Percentiles rank a stretch among this genome's conserved stretches.
Evolutionary conservation across 805 yeast species (phyloP).

Genomic region (Suhomyces tanzawaensis): DNA sequence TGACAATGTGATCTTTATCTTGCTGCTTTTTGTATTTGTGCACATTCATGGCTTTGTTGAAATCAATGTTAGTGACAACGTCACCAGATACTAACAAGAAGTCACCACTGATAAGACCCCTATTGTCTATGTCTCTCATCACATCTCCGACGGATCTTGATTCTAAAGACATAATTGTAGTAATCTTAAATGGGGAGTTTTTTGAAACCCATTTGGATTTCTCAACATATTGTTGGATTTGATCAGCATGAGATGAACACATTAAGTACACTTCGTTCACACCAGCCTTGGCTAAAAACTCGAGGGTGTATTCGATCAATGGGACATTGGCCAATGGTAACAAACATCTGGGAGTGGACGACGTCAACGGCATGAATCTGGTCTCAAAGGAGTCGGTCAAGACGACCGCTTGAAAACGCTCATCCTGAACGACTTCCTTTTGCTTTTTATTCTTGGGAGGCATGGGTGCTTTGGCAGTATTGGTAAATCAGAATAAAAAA

Average conservation of each 20-base stretch:
- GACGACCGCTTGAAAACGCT: conserved; percentile 88
- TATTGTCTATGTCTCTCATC: conserved; percentile 89
- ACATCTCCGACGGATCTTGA: conserved; percentile 94
- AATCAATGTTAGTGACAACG: conserved; percentile 88
- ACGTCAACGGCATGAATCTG: conserved; percentile 88
- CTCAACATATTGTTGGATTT: conserved; percentile 78
- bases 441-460: conserved; percentile 51
- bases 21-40: conserved; percentile 68
- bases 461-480: conserved; percentile 26
- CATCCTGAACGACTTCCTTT: conserved; percentile 62
- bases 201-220: conserved; percentile 64
- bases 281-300: conserved; percentile 86
- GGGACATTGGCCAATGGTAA: conserved; percentile 93
- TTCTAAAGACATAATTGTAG: conserved; percentile 79
- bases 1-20: conserved; percentile 90
- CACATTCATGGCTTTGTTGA: conserved; percentile 65
- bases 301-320: conserved; percentile 88
- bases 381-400: conserved; percentile 92
- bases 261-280: conserved; percentile 87
- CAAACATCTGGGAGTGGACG: conserved; percentile 83
- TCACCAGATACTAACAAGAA: conserved; percentile 91
- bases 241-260: conserved; percentile 89
- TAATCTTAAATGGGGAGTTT: conserved; percentile 77
- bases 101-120: conserved; percentile 88
- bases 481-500: background rate